Percentiles rank a stretch among this genome's conserved stretches.
Conservation (phyloP, 495 filamentous ascomycete genomes). For the Penicillium desertorum region DNA sequence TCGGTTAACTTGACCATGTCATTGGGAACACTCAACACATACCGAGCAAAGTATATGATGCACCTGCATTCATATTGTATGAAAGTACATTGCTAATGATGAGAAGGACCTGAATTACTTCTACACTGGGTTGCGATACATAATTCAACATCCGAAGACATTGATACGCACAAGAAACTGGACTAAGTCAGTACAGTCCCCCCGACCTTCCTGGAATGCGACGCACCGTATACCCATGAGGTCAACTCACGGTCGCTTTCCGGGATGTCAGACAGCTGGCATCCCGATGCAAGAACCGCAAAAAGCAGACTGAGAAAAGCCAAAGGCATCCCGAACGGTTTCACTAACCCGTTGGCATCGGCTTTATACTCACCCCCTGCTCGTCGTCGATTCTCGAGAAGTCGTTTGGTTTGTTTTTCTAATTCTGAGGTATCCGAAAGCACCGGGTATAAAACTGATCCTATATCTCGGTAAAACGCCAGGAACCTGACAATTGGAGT, state of each 20-base stretch:
- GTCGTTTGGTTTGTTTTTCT: constrained; percentile 62
- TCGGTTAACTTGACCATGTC: constrained; percentile 9
- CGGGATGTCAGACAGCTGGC: constrained; percentile 70
- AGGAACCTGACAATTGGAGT: constrained; percentile 54
- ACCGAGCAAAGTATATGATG: constrained; percentile 60
- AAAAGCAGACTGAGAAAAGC: constrained; percentile 56
- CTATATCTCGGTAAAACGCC: constrained; percentile 70
- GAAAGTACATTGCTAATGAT: constrained; percentile 61
- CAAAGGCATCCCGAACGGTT: constrained; percentile 47
- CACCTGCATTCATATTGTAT: constrained; percentile 64
- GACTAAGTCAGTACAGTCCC: constrained; percentile 14
- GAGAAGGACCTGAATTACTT: constrained; percentile 57
- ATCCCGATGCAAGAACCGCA: constrained; percentile 76
- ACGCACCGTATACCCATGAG: constrained; percentile 59
- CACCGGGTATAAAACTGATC: constrained; percentile 77
- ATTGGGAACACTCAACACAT: constrained; percentile 15
- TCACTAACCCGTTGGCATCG: constrained; percentile 37
- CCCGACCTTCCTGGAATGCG: neutral
- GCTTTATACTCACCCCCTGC: constrained; percentile 45
- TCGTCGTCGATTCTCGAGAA: constrained; percentile 63
- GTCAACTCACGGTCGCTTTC: constrained; percentile 56
- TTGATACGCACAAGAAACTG: constrained; percentile 63
- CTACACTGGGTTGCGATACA: constrained; percentile 55
- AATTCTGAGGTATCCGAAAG: constrained; percentile 67
- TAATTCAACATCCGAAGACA: constrained; percentile 63